Percentiles rank a stretch among this genome's conserved stretches.
Conservation (phyloP, 2,329 filamentous ascomycete species). For the Paecilomyces variotii region DNA sequence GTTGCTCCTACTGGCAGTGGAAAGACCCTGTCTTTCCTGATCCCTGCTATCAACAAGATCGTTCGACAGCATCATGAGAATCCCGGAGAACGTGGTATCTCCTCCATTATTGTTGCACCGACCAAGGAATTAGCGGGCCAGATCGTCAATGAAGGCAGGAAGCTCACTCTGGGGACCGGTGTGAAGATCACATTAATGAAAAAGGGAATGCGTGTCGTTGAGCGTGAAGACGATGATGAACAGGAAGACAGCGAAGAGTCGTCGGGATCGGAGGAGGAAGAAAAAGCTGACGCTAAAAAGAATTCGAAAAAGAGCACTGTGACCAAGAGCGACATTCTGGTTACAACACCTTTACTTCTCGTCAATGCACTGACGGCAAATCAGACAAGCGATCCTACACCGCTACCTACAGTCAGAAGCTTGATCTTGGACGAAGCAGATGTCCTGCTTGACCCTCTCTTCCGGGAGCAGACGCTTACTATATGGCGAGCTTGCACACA, state of each 20-base stretch:
- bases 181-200: constrained; percentile 74
- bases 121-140: constrained; percentile 76
- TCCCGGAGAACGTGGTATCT: constrained; percentile 50
- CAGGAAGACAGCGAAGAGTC: constrained; percentile 29
- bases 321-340: constrained; percentile 69
- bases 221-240: constrained; percentile 33
- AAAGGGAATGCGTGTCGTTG: constrained; percentile 68
- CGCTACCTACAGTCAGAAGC: constrained; percentile 60
- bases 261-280: constrained; percentile 31
- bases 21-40: constrained; percentile 88
- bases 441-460: constrained; percentile 83
- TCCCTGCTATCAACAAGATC: constrained; percentile 75
- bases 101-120: constrained; percentile 66
- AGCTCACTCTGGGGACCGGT: constrained; percentile 67
- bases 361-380: constrained; percentile 60
- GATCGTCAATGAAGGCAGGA: constrained; percentile 74
- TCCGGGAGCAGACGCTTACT: constrained; percentile 76
- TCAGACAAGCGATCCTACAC: constrained; percentile 34
- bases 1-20: constrained; percentile 93
- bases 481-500: constrained; percentile 76
- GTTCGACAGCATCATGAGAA: constrained; percentile 46
- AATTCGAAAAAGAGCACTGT: constrained; percentile 36
- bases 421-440: constrained; percentile 91
- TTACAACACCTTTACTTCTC: constrained; percentile 71
- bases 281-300: constrained; percentile 22